Conservation (phyloP, 1,284 basidiomycete genomes). For the Omphalotus olearius region DNA sequence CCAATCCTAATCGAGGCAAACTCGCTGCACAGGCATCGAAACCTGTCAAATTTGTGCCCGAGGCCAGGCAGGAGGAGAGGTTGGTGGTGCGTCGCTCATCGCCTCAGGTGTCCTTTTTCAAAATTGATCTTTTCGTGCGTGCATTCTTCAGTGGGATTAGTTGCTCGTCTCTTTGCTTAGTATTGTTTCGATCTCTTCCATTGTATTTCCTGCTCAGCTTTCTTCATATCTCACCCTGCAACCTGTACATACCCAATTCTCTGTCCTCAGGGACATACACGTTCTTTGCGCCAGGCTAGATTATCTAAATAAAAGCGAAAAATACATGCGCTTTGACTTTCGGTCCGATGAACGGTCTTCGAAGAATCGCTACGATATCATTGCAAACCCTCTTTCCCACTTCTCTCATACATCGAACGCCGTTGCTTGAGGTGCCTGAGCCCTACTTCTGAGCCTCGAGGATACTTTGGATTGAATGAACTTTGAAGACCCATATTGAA, state of each 20-base stretch:
- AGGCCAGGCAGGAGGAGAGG: slow-evolving; percentile 48
- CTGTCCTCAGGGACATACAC: slow-evolving; percentile 1
- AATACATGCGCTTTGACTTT: not conserved
- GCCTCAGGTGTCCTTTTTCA: not conserved
- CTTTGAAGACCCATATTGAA: too few species aligned
- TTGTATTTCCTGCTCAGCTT: not conserved
- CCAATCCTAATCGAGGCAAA: slow-evolving; percentile 64
- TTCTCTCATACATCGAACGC: too few species aligned
- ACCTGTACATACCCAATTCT: not conserved
- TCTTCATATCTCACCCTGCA: too few species aligned
- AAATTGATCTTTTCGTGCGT: not conserved
- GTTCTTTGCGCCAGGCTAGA: slow-evolving; percentile 3
- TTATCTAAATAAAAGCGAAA: slow-evolving; percentile 1
- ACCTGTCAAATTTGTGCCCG: slow-evolving; percentile 40
- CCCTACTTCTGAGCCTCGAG: too few species aligned
- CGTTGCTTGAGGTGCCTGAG: too few species aligned
- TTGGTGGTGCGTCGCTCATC: slow-evolving; percentile 47
- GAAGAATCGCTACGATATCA: too few species aligned
- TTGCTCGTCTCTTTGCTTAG: not conserved
- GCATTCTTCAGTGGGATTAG: slow-evolving; percentile 8
- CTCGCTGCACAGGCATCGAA: slow-evolving; percentile 56
- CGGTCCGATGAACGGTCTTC: not conserved
- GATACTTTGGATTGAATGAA: too few species aligned
- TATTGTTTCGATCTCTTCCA: not conserved
- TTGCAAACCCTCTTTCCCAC: too few species aligned